Base-by-base conservation (phyloP, 139 green algal genomes). In the Micromonas commoda region DNA sequence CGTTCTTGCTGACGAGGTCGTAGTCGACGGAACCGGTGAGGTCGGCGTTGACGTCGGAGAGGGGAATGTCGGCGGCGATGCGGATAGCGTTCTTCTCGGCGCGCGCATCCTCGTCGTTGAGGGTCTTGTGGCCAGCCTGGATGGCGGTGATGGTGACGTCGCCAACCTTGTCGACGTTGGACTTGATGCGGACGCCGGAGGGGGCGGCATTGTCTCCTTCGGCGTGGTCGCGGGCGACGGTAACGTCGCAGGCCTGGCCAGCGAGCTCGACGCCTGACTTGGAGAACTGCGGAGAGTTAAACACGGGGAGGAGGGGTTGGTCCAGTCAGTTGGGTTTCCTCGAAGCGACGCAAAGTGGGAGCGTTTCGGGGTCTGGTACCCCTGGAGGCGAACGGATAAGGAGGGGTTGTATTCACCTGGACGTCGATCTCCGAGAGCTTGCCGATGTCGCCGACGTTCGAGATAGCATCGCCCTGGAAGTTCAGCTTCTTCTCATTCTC, bases 111-210 rank as follows among this genome's bases (percentile, higher is more conserved):
- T 29, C 24, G 35, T 34, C 37, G 21, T 29, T 61, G 37, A 70
- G 34, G 20, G 31, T 26, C 37, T 60, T 75, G 68, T 38, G 19
- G 37, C 68, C 68, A 24, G 31, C 61, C 26, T 63, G 34, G 21
- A 26, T 37, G 37, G 61, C 24, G 3, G 37, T 64, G 23, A 75
- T 13, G 34, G 68, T 75, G 3, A 75, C 68, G 37, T 75, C 68
- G 19, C 68, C 68, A 32, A 75, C 23, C 37, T 63, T 63, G 21
- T 75, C 68, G 68, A 64, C 37, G 68, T 75, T 75, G 20, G 68
- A 63, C 26, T 29, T 64, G 37, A 75, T 29, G 21, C 6, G 19
- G 26, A 75, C 4, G 64, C 33, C 64, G 33, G 64, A n/a, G 33
- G 3, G 6, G 26, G 9, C 61, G 60, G 4, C 60, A 9, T 32